Conservation (phyloP, 306 rosid genomes). For the Neltuma alba region DNA sequence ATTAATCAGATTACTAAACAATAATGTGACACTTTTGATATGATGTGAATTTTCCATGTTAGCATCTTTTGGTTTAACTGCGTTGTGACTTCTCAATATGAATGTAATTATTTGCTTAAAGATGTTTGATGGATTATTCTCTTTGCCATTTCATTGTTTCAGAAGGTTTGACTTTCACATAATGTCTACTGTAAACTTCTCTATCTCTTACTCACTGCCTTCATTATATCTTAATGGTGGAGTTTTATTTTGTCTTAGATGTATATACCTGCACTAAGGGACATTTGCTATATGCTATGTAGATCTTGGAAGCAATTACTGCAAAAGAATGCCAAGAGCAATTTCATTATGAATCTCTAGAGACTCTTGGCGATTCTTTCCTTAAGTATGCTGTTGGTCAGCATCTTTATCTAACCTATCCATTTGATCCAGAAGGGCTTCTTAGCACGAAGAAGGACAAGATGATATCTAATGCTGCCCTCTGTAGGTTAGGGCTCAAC, state of each 20-base stretch:
- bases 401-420: slow-evolving; percentile 59
- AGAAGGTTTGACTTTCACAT: not conserved
- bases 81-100: not conserved
- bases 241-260: not conserved
- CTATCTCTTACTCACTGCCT: not conserved
- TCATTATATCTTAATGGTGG: not conserved
- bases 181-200: not conserved
- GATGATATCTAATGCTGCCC: slow-evolving; percentile 52
- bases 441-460: slow-evolving; percentile 44
- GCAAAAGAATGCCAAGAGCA: slow-evolving; percentile 60
- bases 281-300: not conserved
- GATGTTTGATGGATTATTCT: not conserved
- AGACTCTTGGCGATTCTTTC: slow-evolving; percentile 83
- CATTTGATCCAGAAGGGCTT: slow-evolving; percentile 51
- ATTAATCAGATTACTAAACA: not conserved
- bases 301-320: slow-evolving; percentile 80
- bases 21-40: not conserved
- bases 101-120: not conserved
- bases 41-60: not conserved
- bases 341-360: slow-evolving; percentile 60
- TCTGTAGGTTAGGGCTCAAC: slow-evolving; percentile 48
- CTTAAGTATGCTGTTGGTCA: slow-evolving; percentile 59
- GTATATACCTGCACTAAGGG: not conserved
- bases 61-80: not conserved
- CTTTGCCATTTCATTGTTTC: not conserved